Conservation (phyloP, 75 land plant genomes). For the Pseudotsuga menziesii region DNA sequence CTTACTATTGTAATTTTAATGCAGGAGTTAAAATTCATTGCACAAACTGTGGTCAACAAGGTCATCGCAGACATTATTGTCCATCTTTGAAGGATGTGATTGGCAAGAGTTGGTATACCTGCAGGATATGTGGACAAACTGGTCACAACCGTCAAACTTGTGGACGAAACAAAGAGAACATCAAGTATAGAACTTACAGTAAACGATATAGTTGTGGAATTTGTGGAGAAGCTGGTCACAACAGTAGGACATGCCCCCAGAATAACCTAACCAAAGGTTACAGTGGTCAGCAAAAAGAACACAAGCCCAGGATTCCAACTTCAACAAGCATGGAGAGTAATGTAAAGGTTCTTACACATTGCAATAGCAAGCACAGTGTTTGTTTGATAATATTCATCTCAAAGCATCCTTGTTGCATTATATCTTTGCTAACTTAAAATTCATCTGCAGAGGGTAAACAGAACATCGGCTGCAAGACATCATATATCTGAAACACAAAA, state of each 20-base stretch:
- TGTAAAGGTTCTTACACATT: neutral
- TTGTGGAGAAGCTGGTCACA: conserved; percentile 41
- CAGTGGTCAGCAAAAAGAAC: neutral
- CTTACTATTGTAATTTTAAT: neutral
- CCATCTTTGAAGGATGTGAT: conserved; percentile 29
- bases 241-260: conserved; percentile 43
- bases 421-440: neutral
- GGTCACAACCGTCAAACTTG: conserved; percentile 68
- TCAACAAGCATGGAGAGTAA: neutral
- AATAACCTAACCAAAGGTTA: neutral
- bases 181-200: neutral
- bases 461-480: conserved; percentile 68
- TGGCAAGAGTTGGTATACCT: conserved; percentile 26
- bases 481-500: conserved; percentile 63
- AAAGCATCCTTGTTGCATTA: conserved; percentile 1
- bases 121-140: conserved; percentile 44
- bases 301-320: neutral
- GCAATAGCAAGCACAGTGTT: conserved; percentile 15
- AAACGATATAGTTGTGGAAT: conserved; percentile 22
- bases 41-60: conserved; percentile 60
- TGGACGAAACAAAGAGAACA: neutral
- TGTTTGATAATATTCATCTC: conserved; percentile 10
- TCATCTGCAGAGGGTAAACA: conserved; percentile 71
- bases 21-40: conserved; percentile 65
- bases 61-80: conserved; percentile 61